Conservation (phyloP, 495 filamentous ascomycete species). For the Penicillium mononematosum region DNA sequence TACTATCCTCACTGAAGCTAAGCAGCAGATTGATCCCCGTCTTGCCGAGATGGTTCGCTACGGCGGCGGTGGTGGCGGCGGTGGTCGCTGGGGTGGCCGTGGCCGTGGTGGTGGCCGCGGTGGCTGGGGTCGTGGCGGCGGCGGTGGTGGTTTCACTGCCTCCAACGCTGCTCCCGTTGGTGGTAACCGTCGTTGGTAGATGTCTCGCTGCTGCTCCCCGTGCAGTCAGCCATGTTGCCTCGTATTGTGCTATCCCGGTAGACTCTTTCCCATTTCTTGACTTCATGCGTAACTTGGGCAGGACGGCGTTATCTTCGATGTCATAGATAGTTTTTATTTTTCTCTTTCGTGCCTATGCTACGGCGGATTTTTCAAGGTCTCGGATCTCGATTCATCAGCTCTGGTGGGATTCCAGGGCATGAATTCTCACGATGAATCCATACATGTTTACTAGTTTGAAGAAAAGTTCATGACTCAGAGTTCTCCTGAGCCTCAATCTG, state of each 20-base stretch:
- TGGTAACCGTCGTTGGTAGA: constrained; percentile 58
- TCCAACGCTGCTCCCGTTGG: constrained; percentile 65
- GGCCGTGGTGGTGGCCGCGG: constrained; percentile 64
- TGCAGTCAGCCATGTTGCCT: constrained; percentile 29
- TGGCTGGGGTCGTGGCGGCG: constrained; percentile 54
- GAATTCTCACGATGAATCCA: constrained; percentile 18
- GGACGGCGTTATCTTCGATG: constrained; percentile 46
- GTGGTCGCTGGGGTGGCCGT: constrained; percentile 63
- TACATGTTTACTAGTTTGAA: constrained; percentile 35
- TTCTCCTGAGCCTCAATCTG: constrained; percentile 2
- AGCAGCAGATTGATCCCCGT: constrained; percentile 96
- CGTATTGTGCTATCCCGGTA: constrained; percentile 38
- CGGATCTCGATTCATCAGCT: constrained; percentile 8
- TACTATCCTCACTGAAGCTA: constrained; percentile 87
- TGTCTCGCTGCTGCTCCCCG: constrained; percentile 20
- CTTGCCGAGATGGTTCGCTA: constrained; percentile 95
- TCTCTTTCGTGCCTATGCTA: constrained; percentile 2
- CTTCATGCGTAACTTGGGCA: constrained; percentile 43
- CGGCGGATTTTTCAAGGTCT: constrained; percentile 13
- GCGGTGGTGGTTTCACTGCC: constrained; percentile 54
- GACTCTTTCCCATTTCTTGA: constrained; percentile 30
- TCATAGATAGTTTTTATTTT: constrained; percentile 46
- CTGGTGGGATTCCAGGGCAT: constrained; percentile 17
- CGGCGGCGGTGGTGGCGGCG: constrained; percentile 80
- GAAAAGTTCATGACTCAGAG: constrained; percentile 22